A percentile compares a stretch with the other conserved stretches of the same genome.
Evolutionary conservation across 2,329 filamentous ascomycete genomes (phyloP).

Genomic region (Fusarium sacchari): DNA sequence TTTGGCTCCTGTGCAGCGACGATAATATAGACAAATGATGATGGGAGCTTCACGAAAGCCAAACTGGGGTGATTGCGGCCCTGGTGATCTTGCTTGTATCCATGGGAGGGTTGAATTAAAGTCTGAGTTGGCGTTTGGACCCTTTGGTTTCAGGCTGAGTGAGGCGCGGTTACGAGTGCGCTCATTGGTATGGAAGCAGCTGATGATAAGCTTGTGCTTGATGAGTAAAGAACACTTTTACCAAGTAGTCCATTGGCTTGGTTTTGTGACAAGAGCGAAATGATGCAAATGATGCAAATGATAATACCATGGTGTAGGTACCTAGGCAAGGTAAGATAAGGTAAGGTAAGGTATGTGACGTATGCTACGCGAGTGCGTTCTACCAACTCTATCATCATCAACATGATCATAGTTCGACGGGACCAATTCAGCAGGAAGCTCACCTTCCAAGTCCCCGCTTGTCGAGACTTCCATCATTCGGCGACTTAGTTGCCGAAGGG

Average conservation of each 20-base stretch:
- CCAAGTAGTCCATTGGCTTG: not conserved
- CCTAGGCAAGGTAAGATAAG: no score
- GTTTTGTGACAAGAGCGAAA: not conserved
- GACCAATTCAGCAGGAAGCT: not conserved
- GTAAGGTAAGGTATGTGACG: no score
- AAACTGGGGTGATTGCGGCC: not conserved
- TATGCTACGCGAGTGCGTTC: not conserved
- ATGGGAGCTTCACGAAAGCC: not conserved
- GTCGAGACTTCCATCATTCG: not conserved
- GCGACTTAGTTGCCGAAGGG: not conserved
- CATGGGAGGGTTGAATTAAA: constrained; percentile 13
- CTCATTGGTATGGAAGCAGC: not conserved
- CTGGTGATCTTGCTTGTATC: constrained; percentile 12
- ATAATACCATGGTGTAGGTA: not conserved
- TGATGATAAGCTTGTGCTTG: not conserved
- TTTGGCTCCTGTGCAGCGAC: not conserved
- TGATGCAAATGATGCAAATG: not conserved
- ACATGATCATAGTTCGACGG: not conserved
- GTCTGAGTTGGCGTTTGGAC: constrained; percentile 26
- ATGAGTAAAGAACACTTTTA: not conserved
- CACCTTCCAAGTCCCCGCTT: not conserved
- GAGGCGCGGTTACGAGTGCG: constrained; percentile 2
- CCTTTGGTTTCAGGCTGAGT: constrained; percentile 36
- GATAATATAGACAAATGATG: not conserved
- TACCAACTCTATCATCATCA: not conserved